Conservation (phyloP, 2,329 filamentous ascomycete species). For the Colletotrichum abscissum region DNA sequence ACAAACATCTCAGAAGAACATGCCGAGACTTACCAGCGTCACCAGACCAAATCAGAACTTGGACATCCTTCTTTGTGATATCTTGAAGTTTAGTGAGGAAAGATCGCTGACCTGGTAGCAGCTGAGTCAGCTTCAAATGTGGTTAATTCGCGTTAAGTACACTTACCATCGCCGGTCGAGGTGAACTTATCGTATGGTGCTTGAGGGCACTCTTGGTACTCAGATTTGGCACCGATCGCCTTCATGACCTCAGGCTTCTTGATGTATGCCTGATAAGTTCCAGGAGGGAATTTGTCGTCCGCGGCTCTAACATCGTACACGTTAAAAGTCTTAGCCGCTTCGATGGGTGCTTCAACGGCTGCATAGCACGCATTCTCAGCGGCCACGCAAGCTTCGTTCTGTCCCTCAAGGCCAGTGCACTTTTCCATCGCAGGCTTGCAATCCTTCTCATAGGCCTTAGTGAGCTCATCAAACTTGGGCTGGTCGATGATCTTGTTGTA, state of each 20-base stretch:
- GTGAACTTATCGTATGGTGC: slow-evolving; percentile 49
- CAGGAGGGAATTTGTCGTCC: slow-evolving; percentile 51
- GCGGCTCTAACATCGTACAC: slow-evolving; percentile 59
- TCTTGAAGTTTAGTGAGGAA: slow-evolving; percentile 55
- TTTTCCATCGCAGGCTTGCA: slow-evolving; percentile 38
- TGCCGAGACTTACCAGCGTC: slow-evolving; percentile 52
- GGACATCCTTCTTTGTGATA: slow-evolving; percentile 60
- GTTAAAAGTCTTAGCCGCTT: slow-evolving; percentile 48
- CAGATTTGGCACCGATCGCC: slow-evolving; percentile 57
- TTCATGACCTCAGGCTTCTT: slow-evolving; percentile 47
- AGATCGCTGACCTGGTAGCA: slow-evolving; percentile 51
- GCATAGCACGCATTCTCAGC: slow-evolving; percentile 42
- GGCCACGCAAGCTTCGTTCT: slow-evolving; percentile 41
- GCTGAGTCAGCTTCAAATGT: not conserved
- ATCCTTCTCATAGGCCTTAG: slow-evolving; percentile 37
- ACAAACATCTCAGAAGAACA: no score
- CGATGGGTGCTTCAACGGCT: slow-evolving; percentile 40
- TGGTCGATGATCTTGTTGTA: slow-evolving; percentile 43
- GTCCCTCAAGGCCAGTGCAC: slow-evolving; percentile 37
- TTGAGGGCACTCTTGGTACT: slow-evolving; percentile 54
- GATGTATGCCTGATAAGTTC: slow-evolving; percentile 55
- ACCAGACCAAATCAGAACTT: slow-evolving; percentile 64
- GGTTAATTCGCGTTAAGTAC: not conserved
- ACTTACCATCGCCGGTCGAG: slow-evolving; percentile 52
- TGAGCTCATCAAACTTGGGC: slow-evolving; percentile 15